Evolutionary conservation across 2,329 filamentous ascomycete species (phyloP), one percentile per base, ranked within the genome.

Genomic region (Diatrype stigma): DNA sequence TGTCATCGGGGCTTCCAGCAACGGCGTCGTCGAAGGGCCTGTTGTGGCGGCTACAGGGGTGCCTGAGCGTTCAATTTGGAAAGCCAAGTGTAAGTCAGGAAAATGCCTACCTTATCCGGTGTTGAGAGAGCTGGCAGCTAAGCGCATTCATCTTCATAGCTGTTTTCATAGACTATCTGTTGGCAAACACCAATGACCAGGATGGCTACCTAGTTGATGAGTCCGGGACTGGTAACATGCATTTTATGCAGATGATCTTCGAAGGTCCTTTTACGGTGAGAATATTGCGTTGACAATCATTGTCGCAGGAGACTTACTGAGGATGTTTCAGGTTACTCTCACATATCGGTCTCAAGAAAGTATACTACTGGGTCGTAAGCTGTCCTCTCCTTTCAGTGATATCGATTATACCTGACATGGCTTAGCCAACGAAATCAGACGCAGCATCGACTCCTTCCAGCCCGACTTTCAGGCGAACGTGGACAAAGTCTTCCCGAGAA

Each of bases 181-280:
- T 51, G 75, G 84, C 30, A 76, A 80, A 53, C 77, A 80, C 54
- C 81, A 82, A 8, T 81, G 83, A n/a, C 79, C 4, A 26, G 16
- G 21, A 22, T 1, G 84, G 5, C 78, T 78, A 59, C 79, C 22
- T 47, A 22, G 84, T 60, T 69, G 78, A 85, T 56, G 62, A 69
- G 28, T 74, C 77, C n/a, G 73, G 71, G 1, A 58, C 66, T 3
- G 84, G 84, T 2, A 87, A 87, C 60, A 70, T 85, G 45, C 84
- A 88, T 60, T 63, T 86, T 46, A 71, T 87, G 3, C 82, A 87
- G 64, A 86, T 86, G 63, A 74, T 83, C 8, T 87, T 87, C 59
- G 73, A 81, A 51, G 84, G 84, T 3, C 60, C 77, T 1, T 88
- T 87, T 22, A 35, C 46, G 37, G 49, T 51, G 44, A 10, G 10